Percentiles rank a stretch among this genome's conserved stretches.
Evolutionary conservation across 106 monocot species (phyloP).

Genomic region (Phalaenopsis equestris): DNA sequence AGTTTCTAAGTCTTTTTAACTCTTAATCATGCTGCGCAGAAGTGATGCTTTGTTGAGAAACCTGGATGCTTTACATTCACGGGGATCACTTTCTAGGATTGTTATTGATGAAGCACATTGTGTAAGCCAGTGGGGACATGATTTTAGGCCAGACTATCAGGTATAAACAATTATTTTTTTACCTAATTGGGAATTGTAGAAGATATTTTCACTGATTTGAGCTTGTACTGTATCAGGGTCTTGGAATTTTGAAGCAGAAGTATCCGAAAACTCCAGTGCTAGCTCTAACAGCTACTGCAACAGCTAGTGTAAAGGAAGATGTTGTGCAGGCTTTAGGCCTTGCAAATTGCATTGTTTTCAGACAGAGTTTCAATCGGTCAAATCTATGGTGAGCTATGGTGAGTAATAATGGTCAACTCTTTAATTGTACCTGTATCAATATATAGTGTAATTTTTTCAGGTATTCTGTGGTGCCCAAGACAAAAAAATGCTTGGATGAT

Average conservation of each 20-base stretch:
- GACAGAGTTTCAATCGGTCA: constrained; percentile 95
- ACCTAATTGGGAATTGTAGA: neutral
- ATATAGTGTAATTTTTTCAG: constrained; percentile 28
- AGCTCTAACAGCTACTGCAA: constrained; percentile 98
- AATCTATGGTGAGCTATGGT: constrained; percentile 82
- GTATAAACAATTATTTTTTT: constrained; percentile 21
- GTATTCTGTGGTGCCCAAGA: constrained; percentile 83
- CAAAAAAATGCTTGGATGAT: constrained; percentile 90
- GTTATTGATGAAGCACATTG: constrained; percentile 99
- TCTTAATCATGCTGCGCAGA: constrained; percentile 30
- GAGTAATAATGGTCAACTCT: constrained; percentile 13
- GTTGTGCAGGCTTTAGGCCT: constrained; percentile 98
- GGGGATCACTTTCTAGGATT: constrained; percentile 78
- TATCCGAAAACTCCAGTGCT: constrained; percentile 79
- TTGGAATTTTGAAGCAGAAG: constrained; percentile 93
- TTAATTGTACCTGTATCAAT: neutral
- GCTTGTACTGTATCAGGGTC: constrained; percentile 39
- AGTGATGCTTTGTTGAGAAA: constrained; percentile 84
- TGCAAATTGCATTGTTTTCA: constrained; percentile 82
- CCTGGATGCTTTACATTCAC: constrained; percentile 61
- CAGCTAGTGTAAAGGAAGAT: constrained; percentile 97
- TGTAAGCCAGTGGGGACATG: constrained; percentile 99
- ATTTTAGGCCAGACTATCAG: constrained; percentile 99
- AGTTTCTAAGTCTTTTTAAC: neutral
- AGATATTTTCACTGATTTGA: neutral